Base-by-base conservation (phyloP, 148 eudicot genomes). In the Dianthus caryophyllus region DNA sequence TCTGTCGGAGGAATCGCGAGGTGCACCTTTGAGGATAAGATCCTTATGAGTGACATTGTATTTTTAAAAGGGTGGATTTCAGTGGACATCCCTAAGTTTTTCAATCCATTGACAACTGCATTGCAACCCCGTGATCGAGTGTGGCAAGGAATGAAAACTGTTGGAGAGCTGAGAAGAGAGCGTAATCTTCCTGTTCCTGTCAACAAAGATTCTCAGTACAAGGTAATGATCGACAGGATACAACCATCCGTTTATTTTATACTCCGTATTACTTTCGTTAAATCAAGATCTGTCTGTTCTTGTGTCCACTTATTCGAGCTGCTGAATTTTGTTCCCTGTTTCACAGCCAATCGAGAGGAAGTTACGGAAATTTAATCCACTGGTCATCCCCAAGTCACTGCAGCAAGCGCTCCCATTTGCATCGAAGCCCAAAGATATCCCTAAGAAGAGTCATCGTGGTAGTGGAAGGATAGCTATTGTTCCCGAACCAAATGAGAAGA, bases 21-120 rank as follows among this genome's bases (percentile, higher is more conserved):
- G 73, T 94, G 99, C 82, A 94, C 99, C 41, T 94, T 94, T 80
- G 99, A 94, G 84, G 99, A 94, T 71, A 90, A 77, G 84, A 88
- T 94, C 72, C 79, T 90, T 54, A 94, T 84, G 97, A 87, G 96
- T 44, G 99, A 94, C 75, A 83, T 85, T 56, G 96, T 94, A 30
- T 90, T 83, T 75, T 78, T 94, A 78, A 89, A 84, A 59, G 88
- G 90, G 39, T 94, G 99, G 99, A 79, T 89, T 66, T 84, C 83
- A 80, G 99, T 94, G 78, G 99, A 90, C 46, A 82, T 94, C 44
- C 96, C 99, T 68, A 72, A 53, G 54, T 90, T 88, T 53, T 86
- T 76, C 79, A 88, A 88, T 75, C 99, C 93, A 3, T 66, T 94
- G 75, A 90, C 96, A 56, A 88, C 96, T 64, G 96, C 99, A 61